These are phyloP conservation scores for Pseudocercospora fuligena DNA, from an alignment of 2,329 filamentous ascomycete genomes.

Conservation along the genomic window DNA sequence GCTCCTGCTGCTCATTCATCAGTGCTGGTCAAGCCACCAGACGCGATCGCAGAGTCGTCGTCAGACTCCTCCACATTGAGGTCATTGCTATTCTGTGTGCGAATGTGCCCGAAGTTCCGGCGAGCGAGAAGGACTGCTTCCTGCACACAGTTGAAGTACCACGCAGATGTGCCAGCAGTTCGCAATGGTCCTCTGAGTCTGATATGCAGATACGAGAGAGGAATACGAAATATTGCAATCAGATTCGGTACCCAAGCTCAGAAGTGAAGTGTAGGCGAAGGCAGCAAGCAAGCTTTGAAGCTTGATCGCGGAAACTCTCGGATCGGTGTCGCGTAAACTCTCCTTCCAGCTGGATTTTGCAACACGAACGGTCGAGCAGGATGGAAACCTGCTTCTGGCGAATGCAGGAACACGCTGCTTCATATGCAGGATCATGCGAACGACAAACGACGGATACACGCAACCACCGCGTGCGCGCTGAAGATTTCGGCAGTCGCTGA, in stretches of 20 bases:
- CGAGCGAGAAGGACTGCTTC: background rate
- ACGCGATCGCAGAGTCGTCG: slow-evolving; percentile 17
- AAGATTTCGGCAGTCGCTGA: background rate
- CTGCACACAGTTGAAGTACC: background rate
- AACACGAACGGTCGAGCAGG: background rate
- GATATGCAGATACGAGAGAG: background rate
- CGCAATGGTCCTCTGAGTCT: background rate
- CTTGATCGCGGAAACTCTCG: background rate
- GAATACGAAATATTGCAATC: no score
- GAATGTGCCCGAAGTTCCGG: background rate
- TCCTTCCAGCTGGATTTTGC: background rate
- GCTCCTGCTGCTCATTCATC: slow-evolving; percentile 13
- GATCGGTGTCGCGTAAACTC: background rate
- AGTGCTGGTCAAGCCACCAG: slow-evolving; percentile 12
- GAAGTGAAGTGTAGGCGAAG: background rate
- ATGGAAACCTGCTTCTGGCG: background rate
- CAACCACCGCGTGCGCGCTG: background rate
- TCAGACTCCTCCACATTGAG: slow-evolving; percentile 16
- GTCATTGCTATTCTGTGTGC: background rate
- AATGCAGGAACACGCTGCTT: background rate
- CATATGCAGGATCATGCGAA: background rate
- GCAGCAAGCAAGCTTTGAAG: background rate
- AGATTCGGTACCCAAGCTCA: background rate
- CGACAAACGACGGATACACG: background rate
- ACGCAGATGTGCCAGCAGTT: background rate